These are phyloP conservation scores for Lactifluus subvellereus DNA, from an alignment of 768 basidiomycete genomes.

Conservation along the genomic window DNA sequence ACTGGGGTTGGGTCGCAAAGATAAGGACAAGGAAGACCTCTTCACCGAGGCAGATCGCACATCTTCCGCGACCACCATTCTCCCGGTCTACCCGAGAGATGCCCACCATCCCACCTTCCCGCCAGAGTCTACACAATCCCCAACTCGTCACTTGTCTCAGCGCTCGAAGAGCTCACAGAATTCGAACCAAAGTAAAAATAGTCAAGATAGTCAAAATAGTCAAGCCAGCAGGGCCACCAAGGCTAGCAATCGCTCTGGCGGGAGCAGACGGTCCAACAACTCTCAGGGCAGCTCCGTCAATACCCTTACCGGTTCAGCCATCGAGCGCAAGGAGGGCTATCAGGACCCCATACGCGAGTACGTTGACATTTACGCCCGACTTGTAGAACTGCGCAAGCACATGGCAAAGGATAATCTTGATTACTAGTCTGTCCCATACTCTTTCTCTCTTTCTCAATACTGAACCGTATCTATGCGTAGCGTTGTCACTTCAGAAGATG, in stretches of 20 bases:
- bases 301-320: conserved; percentile 27
- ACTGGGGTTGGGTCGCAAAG: conserved; percentile 19
- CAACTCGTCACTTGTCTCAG: conserved; percentile 20
- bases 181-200: conserved; percentile 14
- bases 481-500: conserved; percentile 72
- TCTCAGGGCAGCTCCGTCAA: conserved; percentile 22
- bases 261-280: conserved; percentile 16
- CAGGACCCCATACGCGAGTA: conserved; percentile 23
- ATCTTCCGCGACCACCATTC: conserved; percentile 20
- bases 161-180: conserved; percentile 20
- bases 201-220: conserved; percentile 7
- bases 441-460: conserved; percentile 5
- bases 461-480: conserved; percentile 33
- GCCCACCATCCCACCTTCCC: conserved; percentile 6
- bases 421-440: conserved; percentile 19
- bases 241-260: conserved; percentile 17
- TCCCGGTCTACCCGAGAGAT: conserved; percentile 24
- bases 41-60: conserved; percentile 17
- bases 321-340: conserved; percentile 26
- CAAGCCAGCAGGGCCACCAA: conserved; percentile 14
- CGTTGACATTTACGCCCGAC: conserved; percentile 24
- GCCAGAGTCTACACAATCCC: neutral
- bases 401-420: conserved; percentile 25
- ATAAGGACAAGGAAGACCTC: conserved; percentile 23
- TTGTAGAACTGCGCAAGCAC: conserved; percentile 21